Conservation (phyloP, 148 eudicot species). For the Tetragonia tetragonoides region DNA sequence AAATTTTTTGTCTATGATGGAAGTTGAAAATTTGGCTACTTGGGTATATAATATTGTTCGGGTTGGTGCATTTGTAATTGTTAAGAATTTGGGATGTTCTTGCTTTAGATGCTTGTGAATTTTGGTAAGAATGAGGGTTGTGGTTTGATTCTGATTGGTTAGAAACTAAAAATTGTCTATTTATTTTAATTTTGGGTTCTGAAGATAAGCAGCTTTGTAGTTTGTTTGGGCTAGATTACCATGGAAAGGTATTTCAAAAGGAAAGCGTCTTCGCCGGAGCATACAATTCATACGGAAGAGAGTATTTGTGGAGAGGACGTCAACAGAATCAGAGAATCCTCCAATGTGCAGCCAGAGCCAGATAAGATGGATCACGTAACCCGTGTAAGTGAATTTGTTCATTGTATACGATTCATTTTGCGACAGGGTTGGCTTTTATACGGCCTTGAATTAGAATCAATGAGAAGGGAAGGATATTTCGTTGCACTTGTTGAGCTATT, state of each 20-base stretch:
- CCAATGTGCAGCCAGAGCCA: background rate
- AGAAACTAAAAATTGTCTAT: background rate
- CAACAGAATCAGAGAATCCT: background rate
- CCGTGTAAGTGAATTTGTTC: conserved; percentile 2
- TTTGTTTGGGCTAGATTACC: conserved; percentile 8
- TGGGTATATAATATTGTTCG: background rate
- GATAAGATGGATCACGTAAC: background rate
- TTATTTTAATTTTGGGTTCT: background rate
- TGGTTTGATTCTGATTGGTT: background rate
- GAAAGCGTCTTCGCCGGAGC: conserved; percentile 8
- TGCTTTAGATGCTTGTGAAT: background rate
- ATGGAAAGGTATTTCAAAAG: conserved; percentile 7
- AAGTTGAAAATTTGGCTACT: too few relatives aligned
- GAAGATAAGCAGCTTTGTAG: background rate
- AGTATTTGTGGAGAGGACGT: background rate
- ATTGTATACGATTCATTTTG: background rate
- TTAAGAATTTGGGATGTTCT: background rate
- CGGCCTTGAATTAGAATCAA: background rate
- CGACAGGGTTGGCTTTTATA: background rate
- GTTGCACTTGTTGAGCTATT: background rate
- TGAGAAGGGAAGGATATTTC: background rate
- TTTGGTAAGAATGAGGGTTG: background rate
- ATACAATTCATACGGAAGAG: background rate
- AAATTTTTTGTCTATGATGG: too few relatives aligned
- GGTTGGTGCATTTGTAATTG: background rate